These are phyloP conservation scores for Nakaseomyces glabratus DNA, from an alignment of 1,139 yeast species.

Conservation along the genomic window DNA sequence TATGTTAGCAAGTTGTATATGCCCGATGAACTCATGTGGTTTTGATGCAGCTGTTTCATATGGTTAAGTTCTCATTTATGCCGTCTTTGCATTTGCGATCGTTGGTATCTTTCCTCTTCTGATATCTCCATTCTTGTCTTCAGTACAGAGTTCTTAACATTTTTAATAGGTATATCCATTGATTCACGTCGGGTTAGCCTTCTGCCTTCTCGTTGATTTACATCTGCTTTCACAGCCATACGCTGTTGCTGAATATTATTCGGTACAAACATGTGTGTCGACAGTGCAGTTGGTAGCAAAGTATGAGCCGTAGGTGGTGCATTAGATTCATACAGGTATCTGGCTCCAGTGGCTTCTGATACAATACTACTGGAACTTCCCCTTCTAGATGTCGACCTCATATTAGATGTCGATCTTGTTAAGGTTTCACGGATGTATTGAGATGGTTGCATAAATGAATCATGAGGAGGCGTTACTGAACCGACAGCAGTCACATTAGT, in stretches of 20 bases:
- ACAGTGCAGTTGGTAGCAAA: slow-evolving; percentile 42
- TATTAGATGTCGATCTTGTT: slow-evolving; percentile 6
- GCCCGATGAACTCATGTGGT: too few relatives aligned
- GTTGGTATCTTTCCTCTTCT: slow-evolving; percentile 24
- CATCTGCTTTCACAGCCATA: slow-evolving; percentile 18
- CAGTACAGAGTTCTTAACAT: slow-evolving; percentile 18
- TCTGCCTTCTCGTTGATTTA: slow-evolving; percentile 7
- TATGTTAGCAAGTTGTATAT: too few relatives aligned
- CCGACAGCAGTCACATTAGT: slow-evolving; percentile 25
- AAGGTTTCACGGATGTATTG: slow-evolving; percentile 4
- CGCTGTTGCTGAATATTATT: slow-evolving; percentile 32
- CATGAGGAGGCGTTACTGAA: slow-evolving; percentile 24
- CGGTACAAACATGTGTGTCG: slow-evolving; percentile 48
- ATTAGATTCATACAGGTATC: slow-evolving; percentile 37
- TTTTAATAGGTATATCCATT: slow-evolving; percentile 30
- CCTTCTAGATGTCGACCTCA: slow-evolving; percentile 12
- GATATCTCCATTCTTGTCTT: slow-evolving; percentile 31
- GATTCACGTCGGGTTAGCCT: slow-evolving; percentile 20
- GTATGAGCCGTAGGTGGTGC: slow-evolving; percentile 48
- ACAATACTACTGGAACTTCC: slow-evolving; percentile 34
- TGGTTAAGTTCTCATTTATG: background rate
- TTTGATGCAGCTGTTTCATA: too few relatives aligned
- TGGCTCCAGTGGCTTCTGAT: slow-evolving; percentile 30
- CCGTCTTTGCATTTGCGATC: background rate
- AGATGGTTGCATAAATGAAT: slow-evolving; percentile 5